phyloP scores from a whole-genome alignment of 306 rosid genomes.

The Glycine tomentella region DNA sequence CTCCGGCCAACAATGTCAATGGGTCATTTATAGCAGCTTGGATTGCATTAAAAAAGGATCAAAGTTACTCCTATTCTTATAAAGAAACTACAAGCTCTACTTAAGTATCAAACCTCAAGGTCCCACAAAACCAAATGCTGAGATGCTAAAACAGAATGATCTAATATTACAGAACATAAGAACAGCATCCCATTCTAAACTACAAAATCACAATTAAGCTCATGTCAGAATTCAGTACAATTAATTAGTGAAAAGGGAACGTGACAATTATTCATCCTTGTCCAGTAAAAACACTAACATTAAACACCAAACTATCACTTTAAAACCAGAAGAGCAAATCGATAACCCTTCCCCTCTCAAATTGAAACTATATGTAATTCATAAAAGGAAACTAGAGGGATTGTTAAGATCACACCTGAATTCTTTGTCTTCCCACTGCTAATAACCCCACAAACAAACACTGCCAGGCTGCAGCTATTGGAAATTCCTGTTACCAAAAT shows the following conservation, averaged over 20 bases:
- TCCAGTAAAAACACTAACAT: not conserved
- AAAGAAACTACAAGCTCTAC: not conserved
- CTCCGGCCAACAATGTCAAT: not conserved
- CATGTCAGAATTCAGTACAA: not conserved
- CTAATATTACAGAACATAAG: not conserved
- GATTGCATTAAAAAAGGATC: not conserved
- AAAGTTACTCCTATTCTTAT: not conserved
- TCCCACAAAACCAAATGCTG: not conserved
- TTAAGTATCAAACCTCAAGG: not conserved
- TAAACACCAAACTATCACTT: not conserved
- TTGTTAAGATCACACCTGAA: constrained; percentile 62
- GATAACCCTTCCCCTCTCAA: not conserved
- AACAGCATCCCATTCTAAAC: constrained; percentile 4
- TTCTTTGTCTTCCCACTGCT: constrained; percentile 63
- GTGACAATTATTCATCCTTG: not conserved
- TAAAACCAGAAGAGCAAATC: constrained; percentile 20
- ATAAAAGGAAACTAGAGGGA: constrained; percentile 29
- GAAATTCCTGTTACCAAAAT: constrained; percentile 62
- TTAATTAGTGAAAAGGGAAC: constrained; percentile 7
- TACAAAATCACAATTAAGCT: not conserved
- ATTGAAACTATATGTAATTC: not conserved
- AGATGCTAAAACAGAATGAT: constrained; percentile 32
- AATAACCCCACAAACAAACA: constrained; percentile 63
- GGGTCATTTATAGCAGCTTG: not conserved
- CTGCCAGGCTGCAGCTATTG: constrained; percentile 55